These are phyloP conservation scores for Microdochium nivale DNA, from an alignment of 2,329 filamentous ascomycete species.

Conservation along the genomic window DNA sequence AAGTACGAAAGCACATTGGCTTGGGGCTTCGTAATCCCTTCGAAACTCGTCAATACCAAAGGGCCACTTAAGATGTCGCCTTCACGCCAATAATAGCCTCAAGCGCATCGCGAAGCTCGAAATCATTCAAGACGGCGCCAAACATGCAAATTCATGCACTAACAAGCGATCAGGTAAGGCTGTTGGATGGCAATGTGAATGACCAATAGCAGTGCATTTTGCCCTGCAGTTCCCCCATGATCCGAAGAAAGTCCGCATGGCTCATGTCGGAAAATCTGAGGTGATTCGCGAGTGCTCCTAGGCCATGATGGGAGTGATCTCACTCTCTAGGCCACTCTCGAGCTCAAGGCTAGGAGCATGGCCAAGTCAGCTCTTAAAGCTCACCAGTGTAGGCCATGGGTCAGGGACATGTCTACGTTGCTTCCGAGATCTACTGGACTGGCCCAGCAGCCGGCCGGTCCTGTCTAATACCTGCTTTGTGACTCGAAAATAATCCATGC, in stretches of 20 bases:
- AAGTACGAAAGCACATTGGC: too few relatives aligned
- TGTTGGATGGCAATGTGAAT: too few relatives aligned
- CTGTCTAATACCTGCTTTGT: constrained; percentile 25
- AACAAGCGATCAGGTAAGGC: too few relatives aligned
- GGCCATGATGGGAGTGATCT: constrained; percentile 93
- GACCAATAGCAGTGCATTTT: constrained; percentile 93
- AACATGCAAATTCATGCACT: constrained; percentile 34
- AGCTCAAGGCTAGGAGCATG: constrained; percentile 77
- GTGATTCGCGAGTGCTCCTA: constrained; percentile 74
- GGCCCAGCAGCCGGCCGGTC: neutral
- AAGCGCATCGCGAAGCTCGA: constrained; percentile 69
- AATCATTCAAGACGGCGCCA: constrained; percentile 56
- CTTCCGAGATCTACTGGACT: neutral
- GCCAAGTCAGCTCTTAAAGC: constrained; percentile 66
- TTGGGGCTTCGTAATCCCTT: too few relatives aligned
- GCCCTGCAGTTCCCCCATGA: constrained; percentile 64
- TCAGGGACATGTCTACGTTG: neutral
- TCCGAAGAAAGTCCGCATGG: constrained; percentile 57
- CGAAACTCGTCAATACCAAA: neutral
- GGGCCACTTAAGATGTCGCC: constrained; percentile 10
- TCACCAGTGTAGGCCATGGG: constrained; percentile 45
- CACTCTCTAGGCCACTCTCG: constrained; percentile 76
- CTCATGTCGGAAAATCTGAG: constrained; percentile 59
- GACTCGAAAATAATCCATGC: constrained; percentile 84
- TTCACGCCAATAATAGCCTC: constrained; percentile 60